Evolutionary conservation across 2,329 filamentous ascomycete species (phyloP).

Genomic region (Acrocalymma vagum): DNA sequence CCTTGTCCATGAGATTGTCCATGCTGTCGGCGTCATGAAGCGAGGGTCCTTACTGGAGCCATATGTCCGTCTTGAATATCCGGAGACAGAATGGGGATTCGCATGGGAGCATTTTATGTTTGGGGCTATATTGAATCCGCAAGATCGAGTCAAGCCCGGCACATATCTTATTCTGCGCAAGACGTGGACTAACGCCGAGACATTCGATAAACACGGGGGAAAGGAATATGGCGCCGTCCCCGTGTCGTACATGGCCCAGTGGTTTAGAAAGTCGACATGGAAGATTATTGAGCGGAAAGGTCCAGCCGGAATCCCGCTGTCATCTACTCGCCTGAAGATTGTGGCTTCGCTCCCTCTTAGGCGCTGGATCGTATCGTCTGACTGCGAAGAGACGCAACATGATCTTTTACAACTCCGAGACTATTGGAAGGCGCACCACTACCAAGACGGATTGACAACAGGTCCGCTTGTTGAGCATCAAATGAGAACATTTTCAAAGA

Average conservation of each 20-base stretch:
- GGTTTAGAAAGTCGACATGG: constrained; percentile 48
- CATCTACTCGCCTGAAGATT: constrained; percentile 35
- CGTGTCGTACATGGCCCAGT: constrained; percentile 44
- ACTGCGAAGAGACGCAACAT: constrained; percentile 15
- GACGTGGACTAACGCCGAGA: constrained; percentile 30
- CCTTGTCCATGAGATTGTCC: constrained; percentile 43
- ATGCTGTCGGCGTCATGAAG: constrained; percentile 43
- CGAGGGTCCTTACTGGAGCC: constrained; percentile 38
- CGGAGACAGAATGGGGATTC: constrained; percentile 40
- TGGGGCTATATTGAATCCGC: constrained; percentile 41
- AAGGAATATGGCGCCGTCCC: constrained; percentile 41
- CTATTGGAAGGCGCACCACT: constrained; percentile 7
- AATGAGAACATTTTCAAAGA: constrained; percentile 7
- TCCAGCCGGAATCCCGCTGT: constrained; percentile 25
- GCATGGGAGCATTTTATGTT: constrained; percentile 50
- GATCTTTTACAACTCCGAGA: constrained; percentile 21
- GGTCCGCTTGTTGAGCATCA: background rate
- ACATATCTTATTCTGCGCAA: constrained; percentile 38
- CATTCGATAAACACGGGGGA: constrained; percentile 24
- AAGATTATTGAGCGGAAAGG: constrained; percentile 26
- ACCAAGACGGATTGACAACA: background rate
- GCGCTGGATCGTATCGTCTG: constrained; percentile 28
- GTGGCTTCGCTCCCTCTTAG: constrained; percentile 16
- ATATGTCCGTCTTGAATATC: constrained; percentile 30
- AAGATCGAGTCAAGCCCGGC: constrained; percentile 22